phyloP scores from a whole-genome alignment of 139 green algal genomes.

The Ettlia oleoabundans region DNA sequence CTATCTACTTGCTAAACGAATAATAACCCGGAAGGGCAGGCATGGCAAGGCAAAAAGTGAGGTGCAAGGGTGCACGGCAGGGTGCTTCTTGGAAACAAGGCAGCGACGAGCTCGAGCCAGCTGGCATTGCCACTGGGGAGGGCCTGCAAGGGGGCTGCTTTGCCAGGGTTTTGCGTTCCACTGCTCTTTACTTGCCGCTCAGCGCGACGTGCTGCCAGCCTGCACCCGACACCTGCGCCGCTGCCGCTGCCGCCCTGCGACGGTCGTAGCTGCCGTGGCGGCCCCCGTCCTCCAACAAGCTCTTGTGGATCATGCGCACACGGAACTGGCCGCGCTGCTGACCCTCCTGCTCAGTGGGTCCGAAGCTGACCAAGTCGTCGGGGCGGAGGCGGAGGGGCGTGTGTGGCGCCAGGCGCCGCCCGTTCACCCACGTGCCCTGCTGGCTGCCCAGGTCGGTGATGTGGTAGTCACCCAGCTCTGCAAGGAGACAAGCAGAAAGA shows the following conservation, averaged over 20 bases:
- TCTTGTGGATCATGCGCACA: constrained; percentile 16
- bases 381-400: constrained; percentile 49
- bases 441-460: constrained; percentile 57
- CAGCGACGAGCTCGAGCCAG: too few species aligned
- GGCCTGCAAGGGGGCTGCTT: neutral
- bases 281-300: constrained; percentile 5
- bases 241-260: too few species aligned
- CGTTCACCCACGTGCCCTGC: constrained; percentile 78
- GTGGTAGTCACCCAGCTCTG: constrained; percentile 45
- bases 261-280: constrained; percentile 24
- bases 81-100: too few species aligned
- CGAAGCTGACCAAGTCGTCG: constrained; percentile 71
- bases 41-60: too few species aligned
- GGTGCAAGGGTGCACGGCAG: too few species aligned
- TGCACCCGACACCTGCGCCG: neutral
- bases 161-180: neutral
- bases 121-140: neutral
- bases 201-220: neutral
- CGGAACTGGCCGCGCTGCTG: neutral
- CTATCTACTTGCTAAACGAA: too few species aligned
- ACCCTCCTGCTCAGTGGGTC: constrained; percentile 19
- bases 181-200: neutral
- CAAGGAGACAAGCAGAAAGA: neutral
- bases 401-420: constrained; percentile 35
- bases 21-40: too few species aligned